A percentile compares a stretch with the other conserved stretches of the same genome.
These are phyloP conservation scores for Aplosporella prunicola DNA, from an alignment of 2,329 filamentous ascomycete genomes.

Conservation along the genomic window DNA sequence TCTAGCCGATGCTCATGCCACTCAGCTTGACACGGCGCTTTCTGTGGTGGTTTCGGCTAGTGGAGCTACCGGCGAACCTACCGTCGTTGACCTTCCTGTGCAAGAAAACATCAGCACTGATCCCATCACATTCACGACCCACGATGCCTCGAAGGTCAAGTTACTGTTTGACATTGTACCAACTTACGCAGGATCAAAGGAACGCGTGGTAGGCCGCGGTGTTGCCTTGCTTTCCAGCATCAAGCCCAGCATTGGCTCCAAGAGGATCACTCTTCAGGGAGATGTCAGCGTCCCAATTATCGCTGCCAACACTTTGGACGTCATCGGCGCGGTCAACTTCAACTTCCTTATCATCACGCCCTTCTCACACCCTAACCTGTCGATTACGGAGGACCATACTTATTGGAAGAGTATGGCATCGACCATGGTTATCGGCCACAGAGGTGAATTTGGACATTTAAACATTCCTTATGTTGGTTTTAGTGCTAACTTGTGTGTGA, in stretches of 20 bases:
- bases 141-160: slow-evolving; percentile 71
- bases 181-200: slow-evolving; percentile 75
- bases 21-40: slow-evolving; percentile 86
- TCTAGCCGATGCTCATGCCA: slow-evolving; percentile 77
- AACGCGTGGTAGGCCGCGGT: slow-evolving; percentile 77
- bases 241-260: slow-evolving; percentile 70
- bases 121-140: slow-evolving; percentile 79
- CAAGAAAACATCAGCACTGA: slow-evolving; percentile 92
- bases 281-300: slow-evolving; percentile 89
- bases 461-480: slow-evolving; percentile 35
- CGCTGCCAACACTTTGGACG: slow-evolving; percentile 68
- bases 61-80: slow-evolving; percentile 77
- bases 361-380: slow-evolving; percentile 89
- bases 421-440: slow-evolving; percentile 70
- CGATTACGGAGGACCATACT: slow-evolving; percentile 78
- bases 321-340: slow-evolving; percentile 93
- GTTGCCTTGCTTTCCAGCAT: slow-evolving; percentile 82
- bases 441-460: slow-evolving; percentile 31
- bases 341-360: slow-evolving; percentile 94
- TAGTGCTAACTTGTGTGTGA: slow-evolving; percentile 38
- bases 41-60: slow-evolving; percentile 83
- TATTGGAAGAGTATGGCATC: slow-evolving; percentile 92
- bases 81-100: slow-evolving; percentile 82
- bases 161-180: slow-evolving; percentile 91
- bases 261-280: slow-evolving; percentile 84